Base-by-base conservation (phyloP, 139 green algal species). In the Chlorella vulgaris region DNA sequence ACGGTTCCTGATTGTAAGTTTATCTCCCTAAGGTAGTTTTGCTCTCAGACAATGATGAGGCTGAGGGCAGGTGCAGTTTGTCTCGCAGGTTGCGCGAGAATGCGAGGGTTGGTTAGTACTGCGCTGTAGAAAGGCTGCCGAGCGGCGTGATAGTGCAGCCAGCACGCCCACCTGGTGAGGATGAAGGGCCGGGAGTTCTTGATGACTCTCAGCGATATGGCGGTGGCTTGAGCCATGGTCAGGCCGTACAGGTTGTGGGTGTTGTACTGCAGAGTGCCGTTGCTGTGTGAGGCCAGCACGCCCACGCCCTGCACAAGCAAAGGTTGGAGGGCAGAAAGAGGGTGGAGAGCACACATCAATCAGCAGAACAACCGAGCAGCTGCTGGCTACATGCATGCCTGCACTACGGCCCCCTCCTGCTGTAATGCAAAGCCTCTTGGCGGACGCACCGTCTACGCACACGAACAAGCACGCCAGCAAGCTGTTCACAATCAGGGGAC, bases 221-320 rank as follows among this genome's bases (percentile, higher is more conserved):
- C 31, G 6, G 65, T 71, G 35, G 65, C 65, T 35, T 71, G 5
- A 33, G 36, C 65, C 65, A 47, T 65, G 2, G 47, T 65, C 24
- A 90, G 76, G 38, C 86, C 88, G 63, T 92, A 94, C 50, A 93
- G 63, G 36, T 91, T 91, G 79, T 93, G 90, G 0, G 81, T 65
- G 69, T 93, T 39, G 71, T 93, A 94, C 69, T 93, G 60, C 53
- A 84, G 68, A 3, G 35, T 77, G 69, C 90, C 89, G 36, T 83
- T 67, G 26, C 69, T 38, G 68, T 90, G 80, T 21, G 6, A 21
- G 1, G 77, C 84, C 10, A 89, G 87, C 22, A 89, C 77, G 13
- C 87, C 67, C 22, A 93, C 65, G n/a, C 84, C 81, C 51, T 89
- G 78, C 61, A 29, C 47, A 55, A 15, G 13, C 47, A 55, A 10